A percentile compares a stretch with the other conserved stretches of the same genome.
These are phyloP conservation scores for Coemansia brasiliensis DNA, from an alignment of 192 early-diverging fungal genomes.

Conservation along the genomic window DNA sequence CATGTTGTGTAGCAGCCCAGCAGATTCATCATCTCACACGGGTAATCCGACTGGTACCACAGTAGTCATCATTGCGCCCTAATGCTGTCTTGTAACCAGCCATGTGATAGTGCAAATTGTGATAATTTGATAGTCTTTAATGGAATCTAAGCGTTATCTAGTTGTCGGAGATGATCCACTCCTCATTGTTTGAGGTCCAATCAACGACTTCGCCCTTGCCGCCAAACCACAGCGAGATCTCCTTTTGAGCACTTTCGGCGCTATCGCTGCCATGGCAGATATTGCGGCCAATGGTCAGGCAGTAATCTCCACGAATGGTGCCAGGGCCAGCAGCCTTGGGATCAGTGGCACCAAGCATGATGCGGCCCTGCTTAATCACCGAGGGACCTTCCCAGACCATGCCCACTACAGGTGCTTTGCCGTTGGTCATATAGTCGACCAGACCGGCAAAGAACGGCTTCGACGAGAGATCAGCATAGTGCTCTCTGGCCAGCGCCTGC, in stretches of 20 bases:
- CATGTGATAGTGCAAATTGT: too few relatives aligned
- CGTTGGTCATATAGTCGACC: slow-evolving; percentile 91
- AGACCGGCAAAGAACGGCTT: slow-evolving; percentile 89
- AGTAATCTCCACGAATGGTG: slow-evolving; percentile 87
- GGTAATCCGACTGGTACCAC: too few relatives aligned
- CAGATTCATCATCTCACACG: too few relatives aligned
- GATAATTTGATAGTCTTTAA: slow-evolving; percentile 3
- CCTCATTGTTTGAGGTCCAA: slow-evolving; percentile 62
- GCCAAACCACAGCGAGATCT: slow-evolving; percentile 78
- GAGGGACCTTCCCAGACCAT: slow-evolving; percentile 84
- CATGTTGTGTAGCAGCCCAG: too few relatives aligned
- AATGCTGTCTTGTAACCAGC: too few relatives aligned
- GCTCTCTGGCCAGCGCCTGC: slow-evolving; percentile 71
- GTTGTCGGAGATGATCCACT: slow-evolving; percentile 72
- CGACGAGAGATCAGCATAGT: slow-evolving; percentile 81
- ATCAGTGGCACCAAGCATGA: slow-evolving; percentile 91
- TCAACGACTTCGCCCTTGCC: slow-evolving; percentile 61
- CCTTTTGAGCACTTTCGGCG: slow-evolving; percentile 77
- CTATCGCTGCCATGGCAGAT: slow-evolving; percentile 87
- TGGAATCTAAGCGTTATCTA: slow-evolving; percentile 24
- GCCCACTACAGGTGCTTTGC: slow-evolving; percentile 79
- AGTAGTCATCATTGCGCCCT: too few relatives aligned
- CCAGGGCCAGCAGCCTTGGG: slow-evolving; percentile 84
- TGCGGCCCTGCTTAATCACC: slow-evolving; percentile 84
- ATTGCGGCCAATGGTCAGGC: slow-evolving; percentile 76